Evolutionary conservation across 768 basidiomycete genomes (phyloP).

Genomic region (Lyophyllum atratum): DNA sequence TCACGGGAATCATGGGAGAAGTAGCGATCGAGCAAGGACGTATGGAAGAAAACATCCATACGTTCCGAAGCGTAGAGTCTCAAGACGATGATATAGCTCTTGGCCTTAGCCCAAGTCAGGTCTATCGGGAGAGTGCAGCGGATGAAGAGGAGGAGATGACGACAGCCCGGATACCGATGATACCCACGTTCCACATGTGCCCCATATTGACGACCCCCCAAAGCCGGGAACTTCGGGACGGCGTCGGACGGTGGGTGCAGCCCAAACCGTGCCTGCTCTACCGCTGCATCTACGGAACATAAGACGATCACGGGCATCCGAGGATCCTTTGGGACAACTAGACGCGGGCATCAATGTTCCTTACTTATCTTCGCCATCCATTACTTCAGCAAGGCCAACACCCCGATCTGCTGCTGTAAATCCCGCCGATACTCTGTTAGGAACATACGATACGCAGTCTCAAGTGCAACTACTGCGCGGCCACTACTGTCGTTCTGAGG

Average conservation of each 20-base stretch:
- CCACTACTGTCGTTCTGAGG: slow-evolving; percentile 89
- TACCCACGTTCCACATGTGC: slow-evolving; percentile 18
- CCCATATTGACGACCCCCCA: slow-evolving; percentile 13
- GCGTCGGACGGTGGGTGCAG: slow-evolving; percentile 57
- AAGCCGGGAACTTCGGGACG: slow-evolving; percentile 29
- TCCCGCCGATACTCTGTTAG: slow-evolving; percentile 58
- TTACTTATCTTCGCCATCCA: slow-evolving; percentile 73
- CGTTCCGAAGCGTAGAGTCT: slow-evolving; percentile 50
- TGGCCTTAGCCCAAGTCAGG: slow-evolving; percentile 21
- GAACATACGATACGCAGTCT: slow-evolving; percentile 64
- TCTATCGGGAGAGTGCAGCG: slow-evolving; percentile 20
- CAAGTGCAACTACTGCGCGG: slow-evolving; percentile 77
- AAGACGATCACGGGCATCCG: slow-evolving; percentile 59
- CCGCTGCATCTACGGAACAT: slow-evolving; percentile 58
- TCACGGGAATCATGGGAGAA: slow-evolving; percentile 75
- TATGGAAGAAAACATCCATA: slow-evolving; percentile 58
- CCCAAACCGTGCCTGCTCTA: slow-evolving; percentile 76
- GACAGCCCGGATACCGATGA: slow-evolving; percentile 38
- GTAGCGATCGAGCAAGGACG: slow-evolving; percentile 92
- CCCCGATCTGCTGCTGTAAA: slow-evolving; percentile 45
- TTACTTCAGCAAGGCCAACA: slow-evolving; percentile 49
- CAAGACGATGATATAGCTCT: slow-evolving; percentile 44
- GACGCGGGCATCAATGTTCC: slow-evolving; percentile 49
- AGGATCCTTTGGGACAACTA: slow-evolving; percentile 75
- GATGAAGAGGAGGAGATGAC: slow-evolving; percentile 45